Base-by-base conservation (phyloP, 177 flowering plant species). In the Vitis hybrid region DNA sequence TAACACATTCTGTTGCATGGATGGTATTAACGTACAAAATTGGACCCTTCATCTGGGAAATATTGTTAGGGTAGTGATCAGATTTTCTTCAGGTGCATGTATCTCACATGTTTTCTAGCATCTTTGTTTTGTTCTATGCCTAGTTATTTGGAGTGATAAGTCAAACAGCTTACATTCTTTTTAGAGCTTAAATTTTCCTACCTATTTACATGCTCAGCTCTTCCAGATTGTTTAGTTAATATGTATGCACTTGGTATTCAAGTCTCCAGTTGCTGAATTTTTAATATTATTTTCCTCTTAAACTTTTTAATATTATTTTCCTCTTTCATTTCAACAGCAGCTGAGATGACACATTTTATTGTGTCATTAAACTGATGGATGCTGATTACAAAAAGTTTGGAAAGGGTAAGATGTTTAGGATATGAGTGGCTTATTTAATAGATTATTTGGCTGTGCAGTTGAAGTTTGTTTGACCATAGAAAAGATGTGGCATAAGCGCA, bases 361-460 rank as follows among this genome's bases (percentile, higher is more conserved):
- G 8, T 39, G 45, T 39, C 6, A 39, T 39, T 39, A 39, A 7
- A 39, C 45, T 39, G 48, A 71, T 68, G 68, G 68, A 68, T 34
- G 19, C 15, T 72, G 73, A 16, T 61, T 52, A 45, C 66, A 74
- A n/a, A 22, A 74, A 18, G 39, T 74, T 74, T 60, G 77, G 77
- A 59, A 65, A 66, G 15, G 73, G 77, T 69, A 64, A 65, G 71
- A 11, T 48, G 7, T 8, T 45, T 39, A 20, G 18, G 16, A 53
- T 12, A 53, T 62, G 6, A 29, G 34, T 26, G 50, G 14, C 22
- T 56, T 63, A 45, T 61, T 45, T 60, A 16, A 26, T 59, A 14
- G 15, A 14, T 26, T 8, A 20, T 20, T 22, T 12, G 3, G 14
- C 10, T 68, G 12, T 60, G 5, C 54, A 12, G 3, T 34, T 61